Evolutionary conservation across 805 yeast species (phyloP).

Genomic region (Candida rishiriensis): DNA sequence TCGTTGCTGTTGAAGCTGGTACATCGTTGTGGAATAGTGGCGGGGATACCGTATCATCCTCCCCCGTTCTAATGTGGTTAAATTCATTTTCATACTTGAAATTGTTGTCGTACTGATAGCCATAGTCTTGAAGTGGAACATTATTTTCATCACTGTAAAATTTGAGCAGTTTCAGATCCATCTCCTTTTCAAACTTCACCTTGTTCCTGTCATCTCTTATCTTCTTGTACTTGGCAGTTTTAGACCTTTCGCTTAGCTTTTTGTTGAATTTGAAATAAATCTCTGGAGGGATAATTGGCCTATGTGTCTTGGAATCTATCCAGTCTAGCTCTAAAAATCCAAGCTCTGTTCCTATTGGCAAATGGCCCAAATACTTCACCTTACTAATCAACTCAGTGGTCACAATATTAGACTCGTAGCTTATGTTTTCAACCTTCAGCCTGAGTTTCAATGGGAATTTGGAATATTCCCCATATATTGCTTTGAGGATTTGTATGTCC

Average conservation of each 20-base stretch:
- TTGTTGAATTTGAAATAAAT: slow-evolving; percentile 43
- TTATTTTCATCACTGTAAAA: slow-evolving; percentile 59
- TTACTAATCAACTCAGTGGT: slow-evolving; percentile 54
- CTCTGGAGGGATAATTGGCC: slow-evolving; percentile 35
- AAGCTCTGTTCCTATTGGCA: slow-evolving; percentile 81
- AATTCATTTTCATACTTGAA: slow-evolving; percentile 37
- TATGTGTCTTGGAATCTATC: slow-evolving; percentile 32
- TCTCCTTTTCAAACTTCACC: slow-evolving; percentile 48
- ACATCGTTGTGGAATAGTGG: slow-evolving; percentile 6
- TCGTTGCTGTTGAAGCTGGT: background rate
- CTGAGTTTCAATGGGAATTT: slow-evolving; percentile 64
- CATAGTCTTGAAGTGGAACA: slow-evolving; percentile 32
- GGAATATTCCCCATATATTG: slow-evolving; percentile 57
- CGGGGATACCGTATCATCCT: slow-evolving; percentile 15
- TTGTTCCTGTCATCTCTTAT: slow-evolving; percentile 59
- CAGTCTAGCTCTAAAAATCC: slow-evolving; percentile 87
- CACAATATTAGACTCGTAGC: slow-evolving; percentile 48
- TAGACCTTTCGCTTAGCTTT: slow-evolving; percentile 56
- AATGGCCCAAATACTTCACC: slow-evolving; percentile 70
- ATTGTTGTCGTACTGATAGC: slow-evolving; percentile 19
- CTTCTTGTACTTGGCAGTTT: slow-evolving; percentile 42
- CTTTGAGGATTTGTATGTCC: slow-evolving; percentile 69
- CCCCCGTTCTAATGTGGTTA: slow-evolving; percentile 26
- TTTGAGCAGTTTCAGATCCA: slow-evolving; percentile 53
- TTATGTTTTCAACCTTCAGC: slow-evolving; percentile 65